A percentile compares a stretch with the other conserved stretches of the same genome.
These are phyloP conservation scores for Mycena kentingensis DNA, from an alignment of 768 basidiomycete species.

Conservation along the genomic window DNA sequence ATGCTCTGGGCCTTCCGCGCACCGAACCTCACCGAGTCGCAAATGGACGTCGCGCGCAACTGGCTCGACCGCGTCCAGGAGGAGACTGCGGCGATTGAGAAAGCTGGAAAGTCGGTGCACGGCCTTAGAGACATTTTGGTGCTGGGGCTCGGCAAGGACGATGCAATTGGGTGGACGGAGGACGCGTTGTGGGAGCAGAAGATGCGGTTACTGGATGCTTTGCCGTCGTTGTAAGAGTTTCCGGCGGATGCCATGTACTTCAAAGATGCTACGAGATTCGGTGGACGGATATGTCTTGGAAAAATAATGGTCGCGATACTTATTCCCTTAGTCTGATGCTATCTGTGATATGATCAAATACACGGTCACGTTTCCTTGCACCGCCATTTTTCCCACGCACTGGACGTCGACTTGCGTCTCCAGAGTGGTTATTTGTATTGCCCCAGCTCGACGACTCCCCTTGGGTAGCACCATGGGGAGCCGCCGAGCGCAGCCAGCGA, in stretches of 20 bases:
- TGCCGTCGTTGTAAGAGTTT: conserved; percentile 14
- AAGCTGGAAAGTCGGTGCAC: conserved; percentile 30
- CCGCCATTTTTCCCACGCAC: no score
- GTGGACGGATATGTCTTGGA: no score
- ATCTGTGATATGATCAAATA: no score
- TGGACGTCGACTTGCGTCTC: no score
- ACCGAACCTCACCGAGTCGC: conserved; percentile 46
- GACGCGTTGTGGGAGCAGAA: conserved; percentile 59
- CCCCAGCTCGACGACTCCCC: no score
- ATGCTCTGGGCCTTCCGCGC: conserved; percentile 61
- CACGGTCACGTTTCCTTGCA: no score
- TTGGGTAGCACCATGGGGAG: no score
- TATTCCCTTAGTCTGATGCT: no score
- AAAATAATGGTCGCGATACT: no score
- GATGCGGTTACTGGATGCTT: conserved; percentile 37
- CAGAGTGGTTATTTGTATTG: no score
- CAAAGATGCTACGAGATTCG: no score
- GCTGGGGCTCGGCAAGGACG: conserved; percentile 54
- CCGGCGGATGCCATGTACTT: neutral
- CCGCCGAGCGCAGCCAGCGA: no score
- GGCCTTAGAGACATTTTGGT: conserved; percentile 38
- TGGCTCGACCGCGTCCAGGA: conserved; percentile 58
- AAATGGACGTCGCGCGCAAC: conserved; percentile 49
- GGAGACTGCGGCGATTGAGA: conserved; percentile 45
- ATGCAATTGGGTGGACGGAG: conserved; percentile 52